Conservation (phyloP, 805 yeast species). For the Candida broadrunensis region DNA sequence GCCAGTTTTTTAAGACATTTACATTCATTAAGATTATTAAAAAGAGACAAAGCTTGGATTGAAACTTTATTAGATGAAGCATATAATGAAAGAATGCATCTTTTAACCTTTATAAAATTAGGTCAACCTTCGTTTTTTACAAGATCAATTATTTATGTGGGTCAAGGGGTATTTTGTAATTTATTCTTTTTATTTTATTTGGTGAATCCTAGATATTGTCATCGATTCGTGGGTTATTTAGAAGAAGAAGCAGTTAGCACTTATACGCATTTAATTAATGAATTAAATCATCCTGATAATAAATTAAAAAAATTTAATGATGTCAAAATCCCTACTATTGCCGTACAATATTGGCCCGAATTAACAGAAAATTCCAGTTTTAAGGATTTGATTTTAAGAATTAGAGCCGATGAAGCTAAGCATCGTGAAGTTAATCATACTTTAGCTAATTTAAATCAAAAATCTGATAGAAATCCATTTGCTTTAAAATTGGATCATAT, state of each 20-base stretch:
- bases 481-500: conserved; percentile 42
- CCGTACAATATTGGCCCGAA: conserved; percentile 60
- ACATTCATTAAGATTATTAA: conserved; percentile 57
- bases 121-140: conserved; percentile 63
- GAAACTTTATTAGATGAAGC: conserved; percentile 74
- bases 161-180: conserved; percentile 72
- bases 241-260: conserved; percentile 78
- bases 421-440: conserved; percentile 81
- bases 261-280: conserved; percentile 55
- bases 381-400: conserved; percentile 55
- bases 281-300: conserved; percentile 50
- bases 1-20: conserved; percentile 72
- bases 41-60: conserved; percentile 71
- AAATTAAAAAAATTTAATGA: conserved; percentile 47
- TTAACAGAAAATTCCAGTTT: conserved; percentile 50
- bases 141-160: conserved; percentile 50
- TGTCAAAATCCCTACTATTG: conserved; percentile 53
- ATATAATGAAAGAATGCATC: conserved; percentile 75
- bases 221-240: conserved; percentile 72
- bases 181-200: conserved; percentile 60
- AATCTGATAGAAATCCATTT: conserved; percentile 64
- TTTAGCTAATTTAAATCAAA: conserved; percentile 57
- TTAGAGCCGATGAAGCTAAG: conserved; percentile 77
- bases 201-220: conserved; percentile 61
- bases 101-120: conserved; percentile 62